Conservation (phyloP, 1,139 yeast genomes). For the Kodamaea derodonti region DNA sequence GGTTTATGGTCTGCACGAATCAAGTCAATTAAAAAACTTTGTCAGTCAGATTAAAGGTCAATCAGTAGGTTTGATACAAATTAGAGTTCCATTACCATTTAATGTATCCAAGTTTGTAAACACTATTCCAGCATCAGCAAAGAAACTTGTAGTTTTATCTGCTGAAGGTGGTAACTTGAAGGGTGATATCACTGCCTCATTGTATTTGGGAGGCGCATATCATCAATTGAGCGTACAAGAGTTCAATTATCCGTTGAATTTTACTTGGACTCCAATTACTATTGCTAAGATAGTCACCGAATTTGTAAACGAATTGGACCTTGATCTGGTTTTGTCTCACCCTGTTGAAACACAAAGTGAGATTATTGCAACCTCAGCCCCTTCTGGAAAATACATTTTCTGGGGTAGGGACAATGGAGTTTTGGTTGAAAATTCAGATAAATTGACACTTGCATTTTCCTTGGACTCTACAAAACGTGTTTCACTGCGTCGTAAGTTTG, state of each 20-base stretch:
- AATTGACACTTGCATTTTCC: constrained; percentile 69
- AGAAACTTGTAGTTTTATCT: constrained; percentile 57
- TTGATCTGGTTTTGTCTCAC: constrained; percentile 18
- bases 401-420: constrained; percentile 68
- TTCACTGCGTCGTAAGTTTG: constrained; percentile 61
- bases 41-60: constrained; percentile 33
- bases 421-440: constrained; percentile 55
- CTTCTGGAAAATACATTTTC: constrained; percentile 51
- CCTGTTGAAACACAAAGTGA: constrained; percentile 4
- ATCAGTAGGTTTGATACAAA: constrained; percentile 59
- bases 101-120: constrained; percentile 56
- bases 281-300: constrained; percentile 47
- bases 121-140: constrained; percentile 55
- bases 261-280: constrained; percentile 56
- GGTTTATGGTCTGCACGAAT: constrained; percentile 69
- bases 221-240: constrained; percentile 42
- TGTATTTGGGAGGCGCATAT: constrained; percentile 51
- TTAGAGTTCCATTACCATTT: constrained; percentile 79
- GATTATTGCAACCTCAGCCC: constrained; percentile 41
- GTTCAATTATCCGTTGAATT: constrained; percentile 47
- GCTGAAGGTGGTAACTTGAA: constrained; percentile 39
- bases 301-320: constrained; percentile 35
- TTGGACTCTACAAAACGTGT: constrained; percentile 56
- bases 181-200: constrained; percentile 70
- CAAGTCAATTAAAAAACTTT: constrained; percentile 49